Conservation (phyloP, 2,329 filamentous ascomycete genomes). For the Coniochaeta sp. region DNA sequence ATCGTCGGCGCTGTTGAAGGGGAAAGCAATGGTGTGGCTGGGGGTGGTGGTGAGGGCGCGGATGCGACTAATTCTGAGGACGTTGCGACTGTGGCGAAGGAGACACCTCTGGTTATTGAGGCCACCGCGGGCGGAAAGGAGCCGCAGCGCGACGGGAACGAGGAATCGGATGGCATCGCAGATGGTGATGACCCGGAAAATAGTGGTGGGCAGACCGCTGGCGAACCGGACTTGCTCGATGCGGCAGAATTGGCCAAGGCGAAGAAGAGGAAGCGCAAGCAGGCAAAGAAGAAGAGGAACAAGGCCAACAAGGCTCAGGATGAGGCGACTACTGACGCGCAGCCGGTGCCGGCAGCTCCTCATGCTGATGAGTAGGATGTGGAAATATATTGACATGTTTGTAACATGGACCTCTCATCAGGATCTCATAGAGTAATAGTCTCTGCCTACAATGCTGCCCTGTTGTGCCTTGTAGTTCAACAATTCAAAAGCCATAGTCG, state of each 20-base stretch:
- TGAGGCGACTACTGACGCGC: background rate
- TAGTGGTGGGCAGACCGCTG: background rate
- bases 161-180: background rate
- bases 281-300: background rate
- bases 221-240: background rate
- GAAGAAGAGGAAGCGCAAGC: slow-evolving; percentile 6
- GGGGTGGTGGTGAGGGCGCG: background rate
- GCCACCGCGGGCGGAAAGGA: slow-evolving; percentile 12
- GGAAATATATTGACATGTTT: background rate
- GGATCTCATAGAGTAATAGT: background rate
- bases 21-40: background rate
- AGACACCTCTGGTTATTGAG: background rate
- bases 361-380: background rate
- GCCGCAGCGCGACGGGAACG: slow-evolving; percentile 14
- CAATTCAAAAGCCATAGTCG: background rate
- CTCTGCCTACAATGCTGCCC: background rate
- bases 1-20: background rate
- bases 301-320: background rate
- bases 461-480: background rate
- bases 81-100: background rate
- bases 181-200: background rate
- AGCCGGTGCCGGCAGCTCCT: background rate
- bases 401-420: background rate
- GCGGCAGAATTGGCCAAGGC: background rate
- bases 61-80: background rate